A percentile compares a stretch with the other conserved stretches of the same genome.
Evolutionary conservation across 2,329 filamentous ascomycete species (phyloP).

Genomic region (Leptographium procerum): DNA sequence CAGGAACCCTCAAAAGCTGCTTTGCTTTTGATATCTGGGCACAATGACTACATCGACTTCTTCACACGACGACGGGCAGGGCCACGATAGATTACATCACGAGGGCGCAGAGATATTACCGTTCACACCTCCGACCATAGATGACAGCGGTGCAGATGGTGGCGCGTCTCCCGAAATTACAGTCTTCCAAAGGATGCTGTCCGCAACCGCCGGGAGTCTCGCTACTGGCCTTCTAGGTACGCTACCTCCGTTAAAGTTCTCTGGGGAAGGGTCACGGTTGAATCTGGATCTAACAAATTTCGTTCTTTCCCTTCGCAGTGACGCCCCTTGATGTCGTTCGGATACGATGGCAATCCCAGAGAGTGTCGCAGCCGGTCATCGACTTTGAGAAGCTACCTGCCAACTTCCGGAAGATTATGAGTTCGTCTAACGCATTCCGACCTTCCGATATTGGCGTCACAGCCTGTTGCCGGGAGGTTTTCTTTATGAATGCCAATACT

Average conservation of each 20-base stretch:
- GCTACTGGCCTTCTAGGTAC: constrained; percentile 78
- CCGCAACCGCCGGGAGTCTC: constrained; percentile 81
- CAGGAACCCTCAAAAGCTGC: neutral
- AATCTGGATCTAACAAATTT: neutral
- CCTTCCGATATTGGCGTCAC: constrained; percentile 78
- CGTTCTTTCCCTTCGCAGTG: constrained; percentile 41
- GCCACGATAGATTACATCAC: constrained; percentile 27
- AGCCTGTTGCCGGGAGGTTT: constrained; percentile 91
- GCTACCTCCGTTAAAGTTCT: neutral
- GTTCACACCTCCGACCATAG: constrained; percentile 21
- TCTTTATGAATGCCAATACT: constrained; percentile 81
- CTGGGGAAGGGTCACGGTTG: too few relatives aligned
- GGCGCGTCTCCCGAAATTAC: constrained; percentile 56
- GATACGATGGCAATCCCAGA: constrained; percentile 83
- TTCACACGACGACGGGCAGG: constrained; percentile 19
- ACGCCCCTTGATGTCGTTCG: constrained; percentile 95
- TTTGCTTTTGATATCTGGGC: neutral
- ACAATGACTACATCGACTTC: constrained; percentile 5
- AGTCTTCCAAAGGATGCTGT: constrained; percentile 83
- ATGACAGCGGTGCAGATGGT: constrained; percentile 13
- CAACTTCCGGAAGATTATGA: constrained; percentile 43
- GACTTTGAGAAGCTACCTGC: constrained; percentile 28
- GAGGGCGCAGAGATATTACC: constrained; percentile 17
- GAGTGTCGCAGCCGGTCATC: constrained; percentile 27
- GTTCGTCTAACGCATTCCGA: constrained; percentile 57